Evolutionary conservation across 495 filamentous ascomycete species (phyloP), one percentile per base, ranked within the genome.

Genomic region (Penicillium chermesinum): DNA sequence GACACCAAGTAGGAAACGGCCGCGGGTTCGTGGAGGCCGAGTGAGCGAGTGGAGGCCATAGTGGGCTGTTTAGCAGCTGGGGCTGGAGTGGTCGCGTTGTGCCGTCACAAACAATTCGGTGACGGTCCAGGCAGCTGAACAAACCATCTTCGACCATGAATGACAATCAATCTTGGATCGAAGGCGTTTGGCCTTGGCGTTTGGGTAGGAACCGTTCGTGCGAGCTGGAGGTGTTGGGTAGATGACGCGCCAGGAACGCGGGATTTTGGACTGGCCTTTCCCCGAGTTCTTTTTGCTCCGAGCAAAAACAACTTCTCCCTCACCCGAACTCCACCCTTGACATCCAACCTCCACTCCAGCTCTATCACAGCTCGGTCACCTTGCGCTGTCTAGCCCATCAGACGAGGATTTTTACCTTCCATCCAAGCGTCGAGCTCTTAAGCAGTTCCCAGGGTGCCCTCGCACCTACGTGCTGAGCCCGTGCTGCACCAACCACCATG

Each of bases 31-130:
- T 96, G 91, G 54, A 95, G 72, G 55, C 93, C 93, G 46, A 96
- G 78, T 36, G 90, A 95, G 48, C 80, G 83, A 61, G 93, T 82
- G 49, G 87, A 80, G 50, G 91, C 90, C 93, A 98, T 97, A 49
- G 33, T 68, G 52, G 45, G 63, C 48, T 58, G 53, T 46, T 54
- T 54, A 58, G 57, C 20, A 61, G 53, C 52, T 18, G 35, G 32
- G 30, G 40, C 55, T n/a, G n/a, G n/a, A 55, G 57, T 40, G 40
- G 50, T 55, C 20, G 49, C 41, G 46, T 7, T 49, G 48, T 57
- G 49, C 49, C 52, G 52, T 54, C 58, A 53, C 48, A 53, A 50
- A 49, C 41, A 58, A 52, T 41, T 43, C 36, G 51, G 36, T 40
- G 49, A 39, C 48, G 50, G 46, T 44, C 22, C 37, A 39, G 44